Conservation (phyloP, 257 asterid genomes). For the Nicotiana tabacum region DNA sequence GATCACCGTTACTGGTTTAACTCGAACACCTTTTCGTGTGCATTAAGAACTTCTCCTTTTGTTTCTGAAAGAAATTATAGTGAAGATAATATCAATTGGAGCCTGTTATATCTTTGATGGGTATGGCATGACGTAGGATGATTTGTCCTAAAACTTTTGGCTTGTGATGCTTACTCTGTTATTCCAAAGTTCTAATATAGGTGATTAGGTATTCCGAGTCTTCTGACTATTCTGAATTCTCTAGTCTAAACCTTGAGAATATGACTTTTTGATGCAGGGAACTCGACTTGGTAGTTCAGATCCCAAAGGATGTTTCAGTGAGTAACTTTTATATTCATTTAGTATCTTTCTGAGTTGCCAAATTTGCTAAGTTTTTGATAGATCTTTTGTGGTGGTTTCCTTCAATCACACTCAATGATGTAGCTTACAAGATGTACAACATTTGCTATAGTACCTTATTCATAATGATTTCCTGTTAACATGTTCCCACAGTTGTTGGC, state of each 20-base stretch:
- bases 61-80: neutral
- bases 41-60: neutral
- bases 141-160: neutral
- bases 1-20: neutral
- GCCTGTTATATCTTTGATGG: neutral
- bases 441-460: neutral
- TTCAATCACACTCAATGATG: neutral
- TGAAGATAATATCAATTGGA: neutral
- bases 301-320: conserved; percentile 98
- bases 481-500: neutral
- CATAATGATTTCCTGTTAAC: neutral
- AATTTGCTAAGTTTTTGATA: neutral
- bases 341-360: neutral
- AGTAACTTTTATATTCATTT: conserved; percentile 38
- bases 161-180: neutral
- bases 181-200: neutral
- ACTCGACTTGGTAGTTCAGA: conserved; percentile 98
- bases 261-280: conserved; percentile 54
- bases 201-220: too few relatives aligned
- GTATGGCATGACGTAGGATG: neutral
- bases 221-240: neutral
- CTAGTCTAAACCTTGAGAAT: neutral
- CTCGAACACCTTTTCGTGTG: neutral
- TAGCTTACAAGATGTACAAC: neutral
- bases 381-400: conserved; percentile 2